Conservation (phyloP, 208 protist species). For the Perkinsela sp. region DNA sequence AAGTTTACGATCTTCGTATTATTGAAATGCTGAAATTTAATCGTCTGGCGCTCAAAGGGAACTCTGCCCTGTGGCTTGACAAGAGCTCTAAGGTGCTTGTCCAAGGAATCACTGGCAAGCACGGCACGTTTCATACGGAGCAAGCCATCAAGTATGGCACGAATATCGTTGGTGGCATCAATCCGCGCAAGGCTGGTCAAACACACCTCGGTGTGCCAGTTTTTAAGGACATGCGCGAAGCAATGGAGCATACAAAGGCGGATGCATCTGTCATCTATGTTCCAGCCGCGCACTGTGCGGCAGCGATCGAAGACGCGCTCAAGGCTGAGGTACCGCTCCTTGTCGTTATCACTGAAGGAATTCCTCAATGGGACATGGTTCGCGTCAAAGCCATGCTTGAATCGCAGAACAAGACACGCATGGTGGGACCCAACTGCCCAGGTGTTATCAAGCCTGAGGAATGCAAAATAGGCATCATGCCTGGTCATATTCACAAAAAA, state of each 20-base stretch:
- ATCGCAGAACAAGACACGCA: slow-evolving; percentile 64
- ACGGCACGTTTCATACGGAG: slow-evolving; percentile 87
- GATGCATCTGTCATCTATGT: slow-evolving; percentile 89
- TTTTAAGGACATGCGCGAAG: slow-evolving; percentile 65
- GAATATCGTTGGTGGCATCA: slow-evolving; percentile 89
- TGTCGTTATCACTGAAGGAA: slow-evolving; percentile 94
- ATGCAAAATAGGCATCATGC: slow-evolving; percentile 99
- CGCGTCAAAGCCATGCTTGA: slow-evolving; percentile 70
- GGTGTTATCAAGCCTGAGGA: slow-evolving; percentile 88
- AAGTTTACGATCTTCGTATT: too few relatives aligned
- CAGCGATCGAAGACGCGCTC: slow-evolving; percentile 82
- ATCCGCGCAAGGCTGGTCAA: slow-evolving; percentile 76
- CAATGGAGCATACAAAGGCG: slow-evolving; percentile 62
- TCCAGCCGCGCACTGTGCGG: slow-evolving; percentile 73
- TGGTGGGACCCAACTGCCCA: slow-evolving; percentile 95
- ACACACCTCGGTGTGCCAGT: slow-evolving; percentile 79
- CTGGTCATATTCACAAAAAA: slow-evolving; percentile 89
- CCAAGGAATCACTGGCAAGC: slow-evolving; percentile 93
- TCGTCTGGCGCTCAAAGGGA: background rate
- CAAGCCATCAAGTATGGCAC: slow-evolving; percentile 90
- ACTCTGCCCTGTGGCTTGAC: slow-evolving; percentile 22
- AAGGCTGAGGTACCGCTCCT: slow-evolving; percentile 83
- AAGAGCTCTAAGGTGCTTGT: slow-evolving; percentile 91
- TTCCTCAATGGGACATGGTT: slow-evolving; percentile 91
- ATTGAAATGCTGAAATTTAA: background rate